Evolutionary conservation across 1,284 basidiomycete genomes (phyloP).

Genomic region (Trametes hirsuta): DNA sequence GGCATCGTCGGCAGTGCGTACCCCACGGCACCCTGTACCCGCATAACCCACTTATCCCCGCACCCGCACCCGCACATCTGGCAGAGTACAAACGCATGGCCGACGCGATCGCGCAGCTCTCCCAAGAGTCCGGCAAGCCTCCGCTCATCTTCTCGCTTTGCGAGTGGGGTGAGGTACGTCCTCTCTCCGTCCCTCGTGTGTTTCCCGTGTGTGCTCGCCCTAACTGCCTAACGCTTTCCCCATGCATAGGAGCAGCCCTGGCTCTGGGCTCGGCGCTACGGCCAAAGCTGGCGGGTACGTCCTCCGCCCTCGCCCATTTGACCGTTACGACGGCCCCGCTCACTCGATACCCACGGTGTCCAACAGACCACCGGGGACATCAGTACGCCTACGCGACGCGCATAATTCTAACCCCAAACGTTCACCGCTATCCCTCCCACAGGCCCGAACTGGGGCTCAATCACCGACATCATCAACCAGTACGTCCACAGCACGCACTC

Average conservation of each 20-base stretch:
- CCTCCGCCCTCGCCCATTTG: background rate
- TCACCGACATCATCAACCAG: conserved; percentile 49
- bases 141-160: conserved; percentile 55
- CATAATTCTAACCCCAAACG: background rate
- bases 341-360: background rate
- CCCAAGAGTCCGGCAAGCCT: conserved; percentile 40
- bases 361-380: conserved; percentile 39
- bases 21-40: background rate
- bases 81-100: conserved; percentile 54
- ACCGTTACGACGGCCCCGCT: too few relatives aligned
- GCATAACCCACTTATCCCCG: background rate
- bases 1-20: conserved; percentile 52
- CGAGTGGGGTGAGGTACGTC: conserved; percentile 53
- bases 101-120: conserved; percentile 46
- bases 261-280: conserved; percentile 45
- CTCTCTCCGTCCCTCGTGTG: background rate
- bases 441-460: conserved; percentile 39
- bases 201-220: background rate
- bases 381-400: conserved; percentile 11
- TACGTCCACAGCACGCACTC: conserved; percentile 15
- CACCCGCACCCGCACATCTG: background rate
- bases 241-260: conserved; percentile 31
- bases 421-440: background rate
- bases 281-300: conserved; percentile 50
- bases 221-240: background rate